These are phyloP conservation scores for Melaleuca alternifolia DNA, from an alignment of 345 rosid species.

Conservation along the genomic window DNA sequence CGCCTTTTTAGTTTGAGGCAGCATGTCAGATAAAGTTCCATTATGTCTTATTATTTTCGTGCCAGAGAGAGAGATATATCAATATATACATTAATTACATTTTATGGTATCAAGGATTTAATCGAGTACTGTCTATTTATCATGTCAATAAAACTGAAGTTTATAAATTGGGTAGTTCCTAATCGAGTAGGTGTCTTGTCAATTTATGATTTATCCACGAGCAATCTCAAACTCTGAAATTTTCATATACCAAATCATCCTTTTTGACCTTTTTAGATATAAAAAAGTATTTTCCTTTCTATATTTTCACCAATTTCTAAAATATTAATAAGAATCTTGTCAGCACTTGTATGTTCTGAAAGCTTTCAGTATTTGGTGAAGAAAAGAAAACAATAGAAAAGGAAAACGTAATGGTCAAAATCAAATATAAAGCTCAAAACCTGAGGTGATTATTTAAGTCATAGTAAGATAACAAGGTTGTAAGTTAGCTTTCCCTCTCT, in stretches of 20 bases:
- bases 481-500: too few relatives aligned
- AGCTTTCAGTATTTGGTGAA: background rate
- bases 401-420: too few relatives aligned
- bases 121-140: background rate
- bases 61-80: background rate
- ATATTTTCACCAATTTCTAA: background rate
- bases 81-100: background rate
- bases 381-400: background rate
- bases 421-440: too few relatives aligned
- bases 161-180: too few relatives aligned
- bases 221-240: background rate
- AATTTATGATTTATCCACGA: too few relatives aligned
- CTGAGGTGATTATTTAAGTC: too few relatives aligned
- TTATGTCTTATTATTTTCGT: fast-evolving
- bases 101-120: background rate
- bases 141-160: background rate
- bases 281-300: background rate
- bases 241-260: background rate
- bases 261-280: background rate
- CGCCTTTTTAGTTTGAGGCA: fast-evolving
- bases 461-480: too few relatives aligned
- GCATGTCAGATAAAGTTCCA: background rate
- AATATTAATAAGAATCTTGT: fast-evolving
- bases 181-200: too few relatives aligned
- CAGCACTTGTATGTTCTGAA: background rate